Base-by-base conservation (phyloP, 2,329 filamentous ascomycete genomes). In the Alternaria sp. region DNA sequence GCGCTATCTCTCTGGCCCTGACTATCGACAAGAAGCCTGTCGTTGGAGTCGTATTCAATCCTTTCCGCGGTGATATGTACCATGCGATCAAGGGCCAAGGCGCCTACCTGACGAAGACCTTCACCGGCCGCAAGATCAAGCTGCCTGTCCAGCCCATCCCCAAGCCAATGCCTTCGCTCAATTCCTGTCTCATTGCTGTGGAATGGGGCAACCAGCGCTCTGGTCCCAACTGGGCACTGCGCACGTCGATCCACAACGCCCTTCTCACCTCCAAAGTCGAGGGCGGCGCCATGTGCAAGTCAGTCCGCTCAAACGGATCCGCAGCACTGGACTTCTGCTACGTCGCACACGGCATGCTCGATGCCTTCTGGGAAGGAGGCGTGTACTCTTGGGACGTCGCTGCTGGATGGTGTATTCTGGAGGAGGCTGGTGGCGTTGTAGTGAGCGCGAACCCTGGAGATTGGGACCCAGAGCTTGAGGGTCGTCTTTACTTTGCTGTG, bases 241-340 rank as follows among this genome's bases (percentile, higher is more conserved):
- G 78, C 21, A 74, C 74, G 0, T 59, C 63, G 2, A 65, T 80
- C 0, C 68, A 74, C 44, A 73, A 72, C 55, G 66, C 68, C 45
- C 68, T 81, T 0, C 65, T 81, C 23, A 76, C 77, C 0, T 65
- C 73, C 28, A 68, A 71, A 8, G 47, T 65, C 2, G 65, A 64
- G 0, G 77, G 73, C 15, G 78, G 78, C 21, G 75, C 75, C 0
- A 79, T 80, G 75, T 71, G 69, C 26, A 74, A 79, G 25, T 76
- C 72, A 0, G 66, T 78, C 12, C 78, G 78, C 15, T 75, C 73
- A 4, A 75, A 70, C 11, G 78, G 79, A 14, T 80, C 78, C 3
- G 78, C 78, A 0, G 79, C 78, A 0, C 70, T 81, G 2, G 75
- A 80, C 63, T 79, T 81, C 57, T 81, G 79, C 67, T 79, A 79